Evolutionary conservation across 306 rosid species (phyloP), one percentile per base, ranked within the genome.

Genomic region (Pyrus communis): DNA sequence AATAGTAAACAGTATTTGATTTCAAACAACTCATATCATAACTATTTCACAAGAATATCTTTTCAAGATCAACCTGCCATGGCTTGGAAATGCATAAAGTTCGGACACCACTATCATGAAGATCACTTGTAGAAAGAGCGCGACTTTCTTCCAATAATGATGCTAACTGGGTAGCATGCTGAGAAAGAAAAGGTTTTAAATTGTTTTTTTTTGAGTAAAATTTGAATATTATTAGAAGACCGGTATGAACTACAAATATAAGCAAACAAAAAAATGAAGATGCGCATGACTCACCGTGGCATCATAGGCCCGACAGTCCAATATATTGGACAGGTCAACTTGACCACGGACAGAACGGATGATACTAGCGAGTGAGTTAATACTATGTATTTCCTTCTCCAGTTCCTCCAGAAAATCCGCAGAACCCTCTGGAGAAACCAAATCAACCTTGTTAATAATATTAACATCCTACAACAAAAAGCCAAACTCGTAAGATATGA

Each of bases 391-490:
- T 81, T 92, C 98, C 79, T 83, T 90, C 84, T 89, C 96, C 27
- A 95, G 89, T 82, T 90, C 90, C 85, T 90, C 86, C 84, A 90
- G 79, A 81, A 73, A 78, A 79, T 77, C 82, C 57, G 71, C 90
- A 74, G 88, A 84, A 49, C 85, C 86, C 76, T 90, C 95, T 76
- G 88, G 84, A 86, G 96, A 85, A 78, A 90, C 93, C 93, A 95
- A 87, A 88, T 95, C 98, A 85, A 92, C 96, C 91, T 95, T 95
- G 88, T 92, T 95, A 87, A 95, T 97, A 87, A 92, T 87, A 83
- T 90, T 78, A 83, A 88, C 87, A 78, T 92, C 98, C 98, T 92
- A 86, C 82, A 87, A 80, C 78, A 86, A 75, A 77, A 25, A 85
- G 83, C 27, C 81, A 66, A 84, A 60, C 72, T 43, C 22, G 71